Percentiles rank a stretch among this genome's conserved stretches.
phyloP scores from a whole-genome alignment of 441 rosid species.

The Adansonia rubrostipa region DNA sequence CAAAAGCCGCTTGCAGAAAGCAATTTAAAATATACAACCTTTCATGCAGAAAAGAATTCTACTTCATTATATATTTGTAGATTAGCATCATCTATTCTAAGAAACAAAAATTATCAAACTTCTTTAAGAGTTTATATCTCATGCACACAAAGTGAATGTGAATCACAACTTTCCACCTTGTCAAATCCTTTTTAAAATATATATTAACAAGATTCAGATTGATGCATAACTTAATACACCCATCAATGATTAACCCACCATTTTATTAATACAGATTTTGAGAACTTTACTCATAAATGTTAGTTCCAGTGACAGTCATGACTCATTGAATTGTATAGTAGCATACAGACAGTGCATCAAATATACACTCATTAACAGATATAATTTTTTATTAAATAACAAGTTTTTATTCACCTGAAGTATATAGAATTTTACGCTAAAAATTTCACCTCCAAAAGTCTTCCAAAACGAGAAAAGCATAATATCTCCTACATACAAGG shows the following conservation, averaged over 20 bases:
- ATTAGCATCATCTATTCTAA: not conserved
- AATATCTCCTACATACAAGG: not conserved
- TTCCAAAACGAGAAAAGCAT: not conserved
- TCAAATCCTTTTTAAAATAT: not conserved
- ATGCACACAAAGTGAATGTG: not conserved
- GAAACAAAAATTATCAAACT: not conserved
- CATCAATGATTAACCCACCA: not conserved
- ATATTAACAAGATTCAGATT: not conserved
- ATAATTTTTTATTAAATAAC: not conserved
- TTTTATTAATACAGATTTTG: not conserved
- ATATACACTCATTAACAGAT: not conserved
- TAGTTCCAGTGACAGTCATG: not conserved
- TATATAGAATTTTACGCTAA: not conserved
- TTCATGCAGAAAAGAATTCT: not conserved
- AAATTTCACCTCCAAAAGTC: not conserved
- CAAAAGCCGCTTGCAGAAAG: constrained; percentile 10
- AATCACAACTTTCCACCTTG: not conserved
- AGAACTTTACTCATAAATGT: not conserved
- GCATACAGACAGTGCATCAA: not conserved
- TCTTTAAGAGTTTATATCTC: not conserved
- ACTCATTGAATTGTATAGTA: not conserved
- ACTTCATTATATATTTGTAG: not conserved
- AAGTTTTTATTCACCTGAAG: not conserved
- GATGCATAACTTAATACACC: not conserved
- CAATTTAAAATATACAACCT: not conserved